Evolutionary conservation across 495 filamentous ascomycete species (phyloP), one percentile per base, ranked within the genome.

Genomic region (Aeminium ludgeri): DNA sequence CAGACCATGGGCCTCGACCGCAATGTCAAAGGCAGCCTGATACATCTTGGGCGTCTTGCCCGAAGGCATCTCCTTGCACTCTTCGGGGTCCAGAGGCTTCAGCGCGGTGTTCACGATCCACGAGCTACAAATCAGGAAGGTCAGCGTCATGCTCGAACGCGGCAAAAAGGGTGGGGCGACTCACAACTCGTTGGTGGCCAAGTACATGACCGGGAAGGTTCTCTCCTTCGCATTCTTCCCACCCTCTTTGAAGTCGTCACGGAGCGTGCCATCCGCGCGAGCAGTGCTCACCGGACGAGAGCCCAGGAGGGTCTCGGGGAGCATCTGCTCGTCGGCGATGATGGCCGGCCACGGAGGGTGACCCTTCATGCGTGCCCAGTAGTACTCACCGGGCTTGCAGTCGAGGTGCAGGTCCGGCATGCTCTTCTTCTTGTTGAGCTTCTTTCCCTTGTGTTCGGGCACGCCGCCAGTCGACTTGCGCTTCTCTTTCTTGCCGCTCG

Each of bases 101-200:
- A 95, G 69, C 35, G 80, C 75, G 12, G 73, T 75, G 56, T 93
- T 93, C 27, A 72, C 66, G 20, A 86, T 78, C 82, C 84, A 95
- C 10, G 78, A 74, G 59, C 86, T 95, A 48, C 27, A 47, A 27
- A 42, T 4, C 33, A 12, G 13, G 5, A 25, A 31, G 33, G 18
- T 48, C 18, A 47, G 36, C 20, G 36, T 41, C 34, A 18, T 17
- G 1, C 11, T 37, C 15, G 39, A 10, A 29, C 5, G 11, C 33
- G 3, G 34, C 13, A 43, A 20, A 15, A 30, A 34, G 16, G 30
- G 19, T 19, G 28, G 18, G 27, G 30, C 8, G 23, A 76, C 86
- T 70, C 64, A 95, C 86, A 95, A 95, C 67, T 94, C 84, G 56
- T 94, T 91, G 40, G 85, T 91, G 43, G 75, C 67, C 40, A 95